phyloP scores from a whole-genome alignment of 2,329 filamentous ascomycete species.

The Trichophaea hybrida region DNA sequence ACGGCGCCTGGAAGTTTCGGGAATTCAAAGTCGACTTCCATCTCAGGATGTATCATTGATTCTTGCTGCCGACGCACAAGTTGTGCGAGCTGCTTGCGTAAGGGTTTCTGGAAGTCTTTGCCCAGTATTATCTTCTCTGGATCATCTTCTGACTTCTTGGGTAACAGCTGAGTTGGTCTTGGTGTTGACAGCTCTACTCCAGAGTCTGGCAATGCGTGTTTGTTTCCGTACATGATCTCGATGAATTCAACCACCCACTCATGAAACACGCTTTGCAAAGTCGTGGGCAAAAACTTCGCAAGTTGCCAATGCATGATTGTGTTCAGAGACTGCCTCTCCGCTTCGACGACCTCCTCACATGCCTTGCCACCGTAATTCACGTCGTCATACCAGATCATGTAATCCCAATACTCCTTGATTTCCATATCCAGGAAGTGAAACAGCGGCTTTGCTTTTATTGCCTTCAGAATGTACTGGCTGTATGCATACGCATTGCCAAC shows the following conservation, averaged over 20 bases:
- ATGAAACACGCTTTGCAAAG: slow-evolving; percentile 71
- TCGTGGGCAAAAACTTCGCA: slow-evolving; percentile 66
- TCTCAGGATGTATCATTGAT: slow-evolving; percentile 76
- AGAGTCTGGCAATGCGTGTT: slow-evolving; percentile 31
- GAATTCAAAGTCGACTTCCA: slow-evolving; percentile 76
- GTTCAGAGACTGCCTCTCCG: slow-evolving; percentile 56
- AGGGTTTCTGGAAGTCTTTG: slow-evolving; percentile 71
- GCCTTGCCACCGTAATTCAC: slow-evolving; percentile 97
- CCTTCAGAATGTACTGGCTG: slow-evolving; percentile 93
- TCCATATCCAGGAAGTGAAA: slow-evolving; percentile 97
- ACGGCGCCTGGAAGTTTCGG: slow-evolving; percentile 64
- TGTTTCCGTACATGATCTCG: slow-evolving; percentile 75
- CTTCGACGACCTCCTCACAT: slow-evolving; percentile 53
- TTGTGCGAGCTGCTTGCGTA: slow-evolving; percentile 73
- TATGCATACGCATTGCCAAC: slow-evolving; percentile 95
- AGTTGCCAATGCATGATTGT: slow-evolving; percentile 99
- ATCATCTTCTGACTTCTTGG: slow-evolving; percentile 45
- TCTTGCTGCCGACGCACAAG: slow-evolving; percentile 77
- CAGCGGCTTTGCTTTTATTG: slow-evolving; percentile 83
- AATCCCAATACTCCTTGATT: slow-evolving; percentile 99
- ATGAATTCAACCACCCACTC: slow-evolving; percentile 94
- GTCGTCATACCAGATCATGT: slow-evolving; percentile 96
- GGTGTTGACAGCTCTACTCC: slow-evolving; percentile 35
- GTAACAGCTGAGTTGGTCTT: slow-evolving; percentile 44
- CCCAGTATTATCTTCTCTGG: slow-evolving; percentile 51